Conservation (phyloP, 192 early-diverging fungal genomes). For the Entomortierella lignicola region DNA sequence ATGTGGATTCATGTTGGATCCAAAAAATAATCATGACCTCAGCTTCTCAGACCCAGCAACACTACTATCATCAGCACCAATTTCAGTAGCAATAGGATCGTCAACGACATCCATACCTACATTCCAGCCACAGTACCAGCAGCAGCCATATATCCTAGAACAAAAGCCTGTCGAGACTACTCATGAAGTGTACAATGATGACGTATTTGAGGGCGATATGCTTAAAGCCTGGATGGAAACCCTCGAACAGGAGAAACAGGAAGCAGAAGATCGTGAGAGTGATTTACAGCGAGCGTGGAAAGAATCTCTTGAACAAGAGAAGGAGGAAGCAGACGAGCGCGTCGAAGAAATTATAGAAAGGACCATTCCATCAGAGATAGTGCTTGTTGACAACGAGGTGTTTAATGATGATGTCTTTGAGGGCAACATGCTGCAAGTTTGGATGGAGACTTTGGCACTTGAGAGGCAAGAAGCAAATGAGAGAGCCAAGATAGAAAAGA, state of each 20-base stretch:
- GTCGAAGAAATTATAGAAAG: neutral
- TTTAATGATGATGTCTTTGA: constrained; percentile 51
- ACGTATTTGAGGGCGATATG: constrained; percentile 52
- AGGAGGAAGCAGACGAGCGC: neutral
- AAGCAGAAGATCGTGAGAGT: constrained; percentile 18
- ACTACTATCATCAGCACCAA: neutral
- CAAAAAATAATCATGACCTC: neutral
- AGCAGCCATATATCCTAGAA: neutral
- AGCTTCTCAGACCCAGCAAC: neutral
- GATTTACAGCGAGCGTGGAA: neutral
- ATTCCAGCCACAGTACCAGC: too few species aligned
- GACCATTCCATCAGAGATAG: neutral
- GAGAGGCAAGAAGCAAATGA: constrained; percentile 40
- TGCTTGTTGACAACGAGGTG: neutral
- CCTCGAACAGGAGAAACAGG: constrained; percentile 41
- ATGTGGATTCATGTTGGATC: constrained; percentile 14
- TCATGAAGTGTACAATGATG: constrained; percentile 31
- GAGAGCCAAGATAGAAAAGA: neutral
- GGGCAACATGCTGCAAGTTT: constrained; percentile 40
- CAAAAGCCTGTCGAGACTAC: neutral
- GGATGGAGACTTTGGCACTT: constrained; percentile 47
- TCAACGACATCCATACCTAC: neutral
- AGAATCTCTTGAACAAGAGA: neutral
- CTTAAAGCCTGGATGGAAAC: constrained; percentile 51
- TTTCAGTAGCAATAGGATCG: neutral